Base-by-base conservation (phyloP, 2,329 filamentous ascomycete species). In the Alternaria atra region DNA sequence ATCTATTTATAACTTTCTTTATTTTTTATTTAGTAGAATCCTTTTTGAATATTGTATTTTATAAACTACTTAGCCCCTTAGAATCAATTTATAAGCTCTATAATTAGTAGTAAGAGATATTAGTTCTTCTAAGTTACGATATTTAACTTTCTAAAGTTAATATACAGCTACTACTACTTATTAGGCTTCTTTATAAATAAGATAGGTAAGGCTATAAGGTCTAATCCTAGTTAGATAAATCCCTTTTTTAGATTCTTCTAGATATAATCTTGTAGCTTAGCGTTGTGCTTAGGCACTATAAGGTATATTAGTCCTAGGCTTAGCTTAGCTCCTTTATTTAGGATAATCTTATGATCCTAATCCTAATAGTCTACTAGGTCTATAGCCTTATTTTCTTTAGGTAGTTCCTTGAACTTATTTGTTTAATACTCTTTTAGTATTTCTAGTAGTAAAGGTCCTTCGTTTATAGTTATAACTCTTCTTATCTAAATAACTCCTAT, bases 301-400 rank as follows among this genome's bases (percentile, higher is more conserved):
- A 4, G n/a, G 37, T 53, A 53, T 34, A 53, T 53, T 43, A 17
- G 23, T 53, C 32, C 37, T 52, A 52, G 48, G 34, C 20, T 52
- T 27, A 40, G n/a, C 48, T 52, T 52, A 39, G 25, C 32, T n/a
- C 5, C 20, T 39, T 40, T 17, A 7, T 51, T 13, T 35, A 37
- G 13, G 8, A 35, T 35, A 15, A 35, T 35, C 15, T 35, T n/a
- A n/a, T 35, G n/a, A 35, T 35, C 5, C 8, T 35, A 35, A 5
- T 35, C 8, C 34, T 35, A 35, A 35, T 35, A 34, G 9, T 34
- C 9, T 34, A 10, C 32, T 34, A 10, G 9, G 12, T 8, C 12
- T 12, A 10, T 34, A 29, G 27, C 27, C 27, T 29, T 29, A 8
- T 42, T 42, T 17, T 20, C 20, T 6, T 42, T 20, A 42, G 23